Evolutionary conservation across 331 rosid genomes (phyloP), one percentile per base, ranked within the genome.

Genomic region (Pyrus hybrid): DNA sequence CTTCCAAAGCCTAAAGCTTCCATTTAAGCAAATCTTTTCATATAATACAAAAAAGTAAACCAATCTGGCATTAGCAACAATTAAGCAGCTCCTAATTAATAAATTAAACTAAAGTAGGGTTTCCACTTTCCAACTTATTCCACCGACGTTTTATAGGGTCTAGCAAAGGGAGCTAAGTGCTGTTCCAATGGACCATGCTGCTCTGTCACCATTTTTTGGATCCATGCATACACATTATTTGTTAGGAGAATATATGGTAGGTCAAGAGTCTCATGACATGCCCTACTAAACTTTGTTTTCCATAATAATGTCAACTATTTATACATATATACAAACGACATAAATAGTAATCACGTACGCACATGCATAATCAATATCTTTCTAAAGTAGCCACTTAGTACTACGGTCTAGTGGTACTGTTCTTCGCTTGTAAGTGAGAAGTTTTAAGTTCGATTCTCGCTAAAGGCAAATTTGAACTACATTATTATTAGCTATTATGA

Each of bases 161-260:
- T 5, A 20, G 17, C 28, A n/a, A 35, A 66, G 70, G 70, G 70
- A 33, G 51, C 18, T n/a, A 66, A 30, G 8, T 30, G 69, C 58
- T 60, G 29, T 17, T 65, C 37, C 26, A 65, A 58, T 60, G 58
- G 68, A 22, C 14, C 33, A 57, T 33, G 56, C 29, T 32, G 33
- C 29, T 17, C 66, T 13, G 56, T 32, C 65, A 58, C 43, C 77
- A 3, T 61, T 18, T 63, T 64, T 56, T 23, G 77, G 68, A 78
- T 51, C 47, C 28, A 25, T 67, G 80, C 33, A 21, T 35, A 8
- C 63, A 64, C 77, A 70, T 57, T 73, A 68, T 78, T 76, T 79
- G 78, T 17, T 54, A 7, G 64, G 66, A 77, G 82, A 83, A 85
- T 82, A 80, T 62, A 77, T 47, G 73, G 85, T 68, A 71, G 82